These are phyloP conservation scores for Phialophora tarda DNA, from an alignment of 2,329 filamentous ascomycete genomes.

Conservation along the genomic window DNA sequence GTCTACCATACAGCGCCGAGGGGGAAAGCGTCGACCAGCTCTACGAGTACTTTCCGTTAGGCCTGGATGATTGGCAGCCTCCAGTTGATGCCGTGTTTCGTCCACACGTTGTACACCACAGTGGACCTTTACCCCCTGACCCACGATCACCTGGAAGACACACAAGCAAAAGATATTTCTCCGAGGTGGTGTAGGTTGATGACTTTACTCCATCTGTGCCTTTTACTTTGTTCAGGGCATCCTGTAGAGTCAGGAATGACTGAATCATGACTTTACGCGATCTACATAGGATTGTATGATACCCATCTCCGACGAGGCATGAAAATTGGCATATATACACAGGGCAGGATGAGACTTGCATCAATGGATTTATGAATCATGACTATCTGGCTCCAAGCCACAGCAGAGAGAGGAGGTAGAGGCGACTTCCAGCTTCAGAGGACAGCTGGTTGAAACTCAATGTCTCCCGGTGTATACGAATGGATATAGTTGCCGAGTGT, in stretches of 20 bases:
- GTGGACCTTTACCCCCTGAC: conserved; percentile 34
- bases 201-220: neutral
- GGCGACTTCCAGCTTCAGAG: neutral
- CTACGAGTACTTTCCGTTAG: conserved; percentile 94
- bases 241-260: neutral
- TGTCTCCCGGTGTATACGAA: conserved; percentile 2
- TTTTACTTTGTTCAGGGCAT: conserved; percentile 1
- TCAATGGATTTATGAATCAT: conserved; percentile 2
- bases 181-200: conserved; percentile 35
- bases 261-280: conserved; percentile 14
- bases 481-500: conserved; percentile 7
- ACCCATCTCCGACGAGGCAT: conserved; percentile 21
- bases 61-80: conserved; percentile 88
- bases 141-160: conserved; percentile 35
- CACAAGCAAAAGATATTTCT: conserved; percentile 40
- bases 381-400: neutral
- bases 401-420: neutral
- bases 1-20: conserved; percentile 24
- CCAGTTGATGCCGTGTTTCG: conserved; percentile 89
- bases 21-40: conserved; percentile 68
- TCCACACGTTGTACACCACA: conserved; percentile 89
- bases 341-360: neutral
- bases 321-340: conserved; percentile 10
- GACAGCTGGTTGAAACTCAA: neutral
- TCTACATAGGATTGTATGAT: conserved; percentile 25